Percentiles rank a stretch among this genome's conserved stretches.
Evolutionary conservation across 495 filamentous ascomycete species (phyloP).

Genomic region (Achaetomiella virescens): DNA sequence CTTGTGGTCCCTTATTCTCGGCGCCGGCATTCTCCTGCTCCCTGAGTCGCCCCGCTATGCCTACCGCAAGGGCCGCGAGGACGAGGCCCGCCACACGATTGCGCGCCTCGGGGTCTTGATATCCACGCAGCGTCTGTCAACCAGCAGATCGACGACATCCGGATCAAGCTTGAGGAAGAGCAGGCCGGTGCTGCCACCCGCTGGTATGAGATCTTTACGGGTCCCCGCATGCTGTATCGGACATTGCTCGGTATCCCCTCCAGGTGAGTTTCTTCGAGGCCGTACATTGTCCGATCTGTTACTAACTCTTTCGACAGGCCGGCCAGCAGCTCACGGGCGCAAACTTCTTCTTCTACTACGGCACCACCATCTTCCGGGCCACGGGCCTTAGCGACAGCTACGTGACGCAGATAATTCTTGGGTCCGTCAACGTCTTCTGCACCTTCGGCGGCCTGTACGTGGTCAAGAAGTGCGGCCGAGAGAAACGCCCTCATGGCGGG

Average conservation of each 20-base stretch:
- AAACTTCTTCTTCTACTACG: slow-evolving; percentile 83
- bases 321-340: slow-evolving; percentile 67
- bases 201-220: slow-evolving; percentile 64
- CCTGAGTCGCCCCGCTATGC: slow-evolving; percentile 68
- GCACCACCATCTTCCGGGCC: slow-evolving; percentile 63
- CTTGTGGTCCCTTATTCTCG: slow-evolving; percentile 69
- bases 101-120: slow-evolving; percentile 61
- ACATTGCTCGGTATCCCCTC: slow-evolving; percentile 61
- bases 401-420: slow-evolving; percentile 68
- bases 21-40: slow-evolving; percentile 60
- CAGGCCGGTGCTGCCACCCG: slow-evolving; percentile 52
- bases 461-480: slow-evolving; percentile 65
- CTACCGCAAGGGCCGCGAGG: slow-evolving; percentile 57
- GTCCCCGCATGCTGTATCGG: slow-evolving; percentile 67
- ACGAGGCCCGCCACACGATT: slow-evolving; percentile 64
- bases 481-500: slow-evolving; percentile 60
- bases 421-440: slow-evolving; percentile 65
- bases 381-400: slow-evolving; percentile 63
- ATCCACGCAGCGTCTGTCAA: slow-evolving; percentile 56
- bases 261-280: slow-evolving; percentile 32
- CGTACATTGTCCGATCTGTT: not conserved
- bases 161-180: slow-evolving; percentile 56
- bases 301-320: slow-evolving; percentile 27
- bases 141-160: slow-evolving; percentile 68
- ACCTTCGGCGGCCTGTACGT: slow-evolving; percentile 69